Evolutionary conservation across 2,329 filamentous ascomycete genomes (phyloP).

Genomic region (Pestalotiopsis sp.): DNA sequence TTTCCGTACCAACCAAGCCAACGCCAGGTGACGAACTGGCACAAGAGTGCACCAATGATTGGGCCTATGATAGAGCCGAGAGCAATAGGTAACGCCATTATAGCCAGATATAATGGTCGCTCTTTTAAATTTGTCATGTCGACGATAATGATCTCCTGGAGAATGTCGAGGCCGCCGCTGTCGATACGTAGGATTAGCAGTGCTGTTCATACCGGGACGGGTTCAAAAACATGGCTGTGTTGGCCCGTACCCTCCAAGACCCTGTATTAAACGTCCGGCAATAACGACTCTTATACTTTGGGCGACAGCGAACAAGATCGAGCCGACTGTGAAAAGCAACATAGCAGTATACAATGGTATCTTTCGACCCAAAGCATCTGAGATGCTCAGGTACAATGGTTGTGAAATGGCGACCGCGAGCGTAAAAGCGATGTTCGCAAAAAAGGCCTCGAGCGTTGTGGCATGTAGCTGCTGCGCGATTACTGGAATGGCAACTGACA

Average conservation of each 20-base stretch:
- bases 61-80: conserved; percentile 32
- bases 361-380: conserved; percentile 35
- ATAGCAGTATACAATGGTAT: conserved; percentile 30
- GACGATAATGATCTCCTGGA: conserved; percentile 33
- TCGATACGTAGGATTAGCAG: too few relatives aligned
- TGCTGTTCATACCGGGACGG: too few relatives aligned
- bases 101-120: conserved; percentile 28
- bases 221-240: too few relatives aligned
- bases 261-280: conserved; percentile 30
- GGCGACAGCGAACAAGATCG: conserved; percentile 32
- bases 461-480: conserved; percentile 26
- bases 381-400: conserved; percentile 30
- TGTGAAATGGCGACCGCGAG: conserved; percentile 28
- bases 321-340: conserved; percentile 38
- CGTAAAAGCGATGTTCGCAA: conserved; percentile 37
- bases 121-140: conserved; percentile 37
- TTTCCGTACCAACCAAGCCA: conserved; percentile 30
- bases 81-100: conserved; percentile 29
- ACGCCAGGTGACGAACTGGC: conserved; percentile 25
- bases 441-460: conserved; percentile 29
- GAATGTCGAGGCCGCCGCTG: conserved; percentile 31
- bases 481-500: conserved; percentile 4
- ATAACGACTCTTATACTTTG: conserved; percentile 28
- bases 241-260: conserved; percentile 25
- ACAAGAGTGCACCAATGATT: conserved; percentile 31